Evolutionary conservation across 176 grass and related monocot species (phyloP).

Genomic region (Musa troglodytarum): DNA sequence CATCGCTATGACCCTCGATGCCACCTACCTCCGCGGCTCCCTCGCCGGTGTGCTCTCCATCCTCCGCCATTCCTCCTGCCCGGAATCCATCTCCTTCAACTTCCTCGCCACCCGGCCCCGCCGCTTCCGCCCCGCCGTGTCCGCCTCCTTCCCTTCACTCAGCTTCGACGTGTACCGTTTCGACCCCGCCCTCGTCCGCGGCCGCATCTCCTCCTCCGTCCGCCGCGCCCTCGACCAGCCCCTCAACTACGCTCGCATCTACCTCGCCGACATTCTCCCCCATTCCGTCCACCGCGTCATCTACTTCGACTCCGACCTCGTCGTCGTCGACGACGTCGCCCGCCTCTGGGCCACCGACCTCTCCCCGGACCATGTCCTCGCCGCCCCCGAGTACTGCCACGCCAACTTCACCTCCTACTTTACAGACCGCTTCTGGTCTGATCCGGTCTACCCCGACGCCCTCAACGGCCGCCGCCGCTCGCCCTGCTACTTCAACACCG

Average conservation of each 20-base stretch:
- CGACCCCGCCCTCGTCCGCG: slow-evolving; percentile 68
- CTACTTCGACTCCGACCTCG: slow-evolving; percentile 89
- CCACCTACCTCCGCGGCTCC: slow-evolving; percentile 86
- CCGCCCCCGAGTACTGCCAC: slow-evolving; percentile 91
- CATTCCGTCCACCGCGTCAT: slow-evolving; percentile 60
- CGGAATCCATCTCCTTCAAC: slow-evolving; percentile 84
- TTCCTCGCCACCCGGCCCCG: slow-evolving; percentile 78
- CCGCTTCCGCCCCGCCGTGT: slow-evolving; percentile 46
- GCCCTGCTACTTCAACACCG: slow-evolving; percentile 99
- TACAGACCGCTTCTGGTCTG: slow-evolving; percentile 71
- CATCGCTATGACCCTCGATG: slow-evolving; percentile 93
- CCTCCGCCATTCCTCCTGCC: slow-evolving; percentile 86
- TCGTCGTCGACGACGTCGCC: slow-evolving; percentile 90
- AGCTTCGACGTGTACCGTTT: slow-evolving; percentile 68
- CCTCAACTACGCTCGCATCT: slow-evolving; percentile 98
- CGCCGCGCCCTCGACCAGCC: slow-evolving; percentile 97
- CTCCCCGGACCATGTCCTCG: slow-evolving; percentile 44
- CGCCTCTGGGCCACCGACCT: slow-evolving; percentile 85
- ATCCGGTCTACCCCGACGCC: slow-evolving; percentile 37
- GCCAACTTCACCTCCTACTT: slow-evolving; percentile 99
- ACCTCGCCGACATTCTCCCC: slow-evolving; percentile 80
- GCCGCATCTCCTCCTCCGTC: slow-evolving; percentile 84
- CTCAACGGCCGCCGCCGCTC: slow-evolving; percentile 43
- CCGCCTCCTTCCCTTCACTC: slow-evolving; percentile 77
- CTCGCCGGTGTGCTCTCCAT: slow-evolving; percentile 86